Conservation (phyloP, 2,329 filamentous ascomycete species). For the Paraconiothyrium sp. region DNA sequence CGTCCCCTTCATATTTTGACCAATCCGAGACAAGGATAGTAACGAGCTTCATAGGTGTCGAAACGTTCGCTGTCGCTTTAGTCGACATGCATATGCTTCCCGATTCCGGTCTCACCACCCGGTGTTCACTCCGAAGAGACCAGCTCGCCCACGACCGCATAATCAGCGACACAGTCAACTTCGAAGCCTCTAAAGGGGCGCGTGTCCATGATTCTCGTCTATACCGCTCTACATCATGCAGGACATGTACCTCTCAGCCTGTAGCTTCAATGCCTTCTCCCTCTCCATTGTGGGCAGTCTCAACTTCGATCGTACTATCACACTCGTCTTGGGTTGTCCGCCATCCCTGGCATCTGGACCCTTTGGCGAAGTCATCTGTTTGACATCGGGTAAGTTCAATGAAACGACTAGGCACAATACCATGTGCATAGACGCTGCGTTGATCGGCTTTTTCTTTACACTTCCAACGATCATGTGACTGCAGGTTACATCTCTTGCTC, state of each 20-base stretch:
- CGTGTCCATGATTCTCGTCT: constrained; percentile 56
- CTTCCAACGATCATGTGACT: constrained; percentile 47
- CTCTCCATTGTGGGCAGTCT: constrained; percentile 46
- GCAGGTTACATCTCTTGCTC: constrained; percentile 43
- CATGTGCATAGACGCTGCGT: constrained; percentile 48
- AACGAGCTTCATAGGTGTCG: constrained; percentile 24
- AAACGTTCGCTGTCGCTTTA: constrained; percentile 45
- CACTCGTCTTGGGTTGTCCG: constrained; percentile 54
- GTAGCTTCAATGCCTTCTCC: constrained; percentile 42
- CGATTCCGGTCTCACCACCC: constrained; percentile 48
- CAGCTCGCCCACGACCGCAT: constrained; percentile 45
- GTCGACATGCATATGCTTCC: constrained; percentile 55
- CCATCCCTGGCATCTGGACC: constrained; percentile 60
- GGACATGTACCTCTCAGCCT: constrained; percentile 31
- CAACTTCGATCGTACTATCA: constrained; percentile 47
- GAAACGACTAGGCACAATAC: constrained; percentile 62
- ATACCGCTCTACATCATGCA: constrained; percentile 50
- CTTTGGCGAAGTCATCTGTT: constrained; percentile 58
- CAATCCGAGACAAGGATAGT: background rate
- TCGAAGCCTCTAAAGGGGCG: constrained; percentile 32
- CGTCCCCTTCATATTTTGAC: background rate
- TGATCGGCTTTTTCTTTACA: constrained; percentile 51
- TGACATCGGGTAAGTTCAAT: constrained; percentile 60
- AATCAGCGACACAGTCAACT: constrained; percentile 61
- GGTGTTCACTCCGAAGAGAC: constrained; percentile 57